Conservation (phyloP, 2,329 filamentous ascomycete genomes). For the Phaeosphaeria sp. region DNA sequence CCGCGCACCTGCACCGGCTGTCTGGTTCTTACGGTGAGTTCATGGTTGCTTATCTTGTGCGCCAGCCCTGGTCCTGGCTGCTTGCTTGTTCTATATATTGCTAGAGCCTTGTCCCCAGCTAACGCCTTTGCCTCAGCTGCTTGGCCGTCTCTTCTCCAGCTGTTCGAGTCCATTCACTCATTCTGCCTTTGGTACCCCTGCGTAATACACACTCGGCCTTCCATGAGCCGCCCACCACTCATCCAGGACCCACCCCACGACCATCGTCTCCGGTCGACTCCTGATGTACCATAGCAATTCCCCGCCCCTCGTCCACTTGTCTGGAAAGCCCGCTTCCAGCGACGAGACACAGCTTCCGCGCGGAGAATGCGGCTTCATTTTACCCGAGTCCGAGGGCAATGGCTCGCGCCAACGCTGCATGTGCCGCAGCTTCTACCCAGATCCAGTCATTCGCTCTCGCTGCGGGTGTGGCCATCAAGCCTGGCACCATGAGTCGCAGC, state of each 20-base stretch:
- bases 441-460: conserved; percentile 45
- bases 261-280: conserved; percentile 35
- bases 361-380: conserved; percentile 48
- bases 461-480: conserved; percentile 57
- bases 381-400: conserved; percentile 32
- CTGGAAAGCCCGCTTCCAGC: conserved; percentile 34
- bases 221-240: conserved; percentile 39
- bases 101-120: conserved; percentile 32
- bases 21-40: conserved; percentile 29
- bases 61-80: conserved; percentile 29
- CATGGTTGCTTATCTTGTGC: conserved; percentile 42
- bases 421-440: conserved; percentile 54
- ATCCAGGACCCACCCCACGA: conserved; percentile 31
- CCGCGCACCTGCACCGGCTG: conserved; percentile 29
- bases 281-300: conserved; percentile 47
- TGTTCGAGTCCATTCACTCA: conserved; percentile 10
- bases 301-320: conserved; percentile 35
- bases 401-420: conserved; percentile 48
- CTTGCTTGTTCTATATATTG: conserved; percentile 40
- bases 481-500: conserved; percentile 52
- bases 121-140: conserved; percentile 21
- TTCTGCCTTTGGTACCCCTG: conserved; percentile 3
- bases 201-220: conserved; percentile 22
- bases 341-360: conserved; percentile 44
- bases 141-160: conserved; percentile 16